Base-by-base conservation (phyloP, 352 stramenopile genomes). In the Lagenidium sp. region DNA sequence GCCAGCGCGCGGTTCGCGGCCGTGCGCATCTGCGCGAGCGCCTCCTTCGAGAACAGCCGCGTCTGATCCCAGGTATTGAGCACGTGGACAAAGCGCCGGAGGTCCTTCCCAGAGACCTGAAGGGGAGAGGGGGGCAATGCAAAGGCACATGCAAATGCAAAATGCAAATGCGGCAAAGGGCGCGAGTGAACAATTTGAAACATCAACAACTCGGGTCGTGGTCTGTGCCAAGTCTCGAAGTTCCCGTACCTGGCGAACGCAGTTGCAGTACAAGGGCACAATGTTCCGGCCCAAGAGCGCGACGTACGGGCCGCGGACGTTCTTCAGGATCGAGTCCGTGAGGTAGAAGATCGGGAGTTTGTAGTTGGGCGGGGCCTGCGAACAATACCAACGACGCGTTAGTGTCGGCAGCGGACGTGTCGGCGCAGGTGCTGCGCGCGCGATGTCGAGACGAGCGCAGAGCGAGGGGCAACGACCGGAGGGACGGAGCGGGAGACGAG, bases 301-400 rank as follows among this genome's bases (percentile, higher is more conserved):
- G 7, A 75, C 29, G 55, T 95, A 95, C 37, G 75, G 70, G 0
- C 78, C 81, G 11, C 69, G 55, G 6, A 94, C 73, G 44, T 95
- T 95, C 67, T 92, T 94, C 26, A 95, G 62, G 47, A 95, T 95
- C 11, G 83, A 95, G 53, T 95, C 83, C 8, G 81, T 94, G 18
- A 95, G 55, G 56, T 95, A 95, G 49, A 94, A 88, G 45, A 93
- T 90, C 19, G 83, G 77, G n/a, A 95, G 60, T 56, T 92, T 92
- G 63, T 76, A 92, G 32, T 87, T 78, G 3, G 81, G 69, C 11
- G 69, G 62, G 1, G 79, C 79, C 73, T 89, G 45, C 22, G n/a
- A n/a, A n/a, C n/a, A n/a, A n/a, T n/a, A n/a, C n/a, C n/a, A n/a
- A n/a, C n/a, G n/a, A n/a, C n/a, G n/a, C n/a, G n/a, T n/a, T n/a